These are phyloP conservation scores for Taphrina communis DNA, from an alignment of 1,139 yeast genomes.

Conservation along the genomic window DNA sequence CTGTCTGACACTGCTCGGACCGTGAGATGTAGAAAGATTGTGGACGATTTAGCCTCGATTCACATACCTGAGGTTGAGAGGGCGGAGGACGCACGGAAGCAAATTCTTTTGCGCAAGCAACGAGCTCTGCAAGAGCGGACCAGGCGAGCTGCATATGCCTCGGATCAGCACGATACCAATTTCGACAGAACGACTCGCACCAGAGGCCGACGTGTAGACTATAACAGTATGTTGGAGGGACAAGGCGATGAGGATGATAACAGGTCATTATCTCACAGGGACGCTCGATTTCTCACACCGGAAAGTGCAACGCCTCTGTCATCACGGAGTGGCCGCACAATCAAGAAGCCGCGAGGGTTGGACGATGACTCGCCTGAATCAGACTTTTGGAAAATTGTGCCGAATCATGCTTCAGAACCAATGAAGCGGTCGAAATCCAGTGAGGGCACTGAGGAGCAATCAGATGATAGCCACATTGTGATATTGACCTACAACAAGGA, in stretches of 20 bases:
- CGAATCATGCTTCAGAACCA: not conserved
- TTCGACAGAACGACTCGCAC: slow-evolving; percentile 51
- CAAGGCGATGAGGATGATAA: slow-evolving; percentile 46
- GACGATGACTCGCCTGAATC: slow-evolving; percentile 21
- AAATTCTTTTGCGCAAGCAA: slow-evolving; percentile 44
- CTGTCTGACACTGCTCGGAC: slow-evolving; percentile 38
- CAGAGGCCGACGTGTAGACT: slow-evolving; percentile 52
- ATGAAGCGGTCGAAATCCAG: not conserved
- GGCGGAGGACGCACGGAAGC: slow-evolving; percentile 48
- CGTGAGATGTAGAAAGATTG: slow-evolving; percentile 30
- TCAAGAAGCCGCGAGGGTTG: slow-evolving; percentile 15
- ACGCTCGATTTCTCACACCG: not conserved
- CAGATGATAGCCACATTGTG: slow-evolving; percentile 14
- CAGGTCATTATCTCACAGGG: not conserved
- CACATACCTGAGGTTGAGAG: slow-evolving; percentile 48
- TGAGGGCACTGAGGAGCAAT: not conserved
- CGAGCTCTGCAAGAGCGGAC: slow-evolving; percentile 39
- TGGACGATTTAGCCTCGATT: slow-evolving; percentile 39
- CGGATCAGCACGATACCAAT: slow-evolving; percentile 50
- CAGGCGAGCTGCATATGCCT: slow-evolving; percentile 46
- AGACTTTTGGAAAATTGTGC: not conserved
- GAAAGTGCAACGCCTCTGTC: not conserved
- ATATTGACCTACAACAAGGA: slow-evolving; percentile 13
- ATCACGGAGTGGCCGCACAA: slow-evolving; percentile 20
- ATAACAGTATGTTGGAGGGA: slow-evolving; percentile 46